Base-by-base conservation (phyloP, 2,329 filamentous ascomycete species). In the Hymenoscyphus occultus region DNA sequence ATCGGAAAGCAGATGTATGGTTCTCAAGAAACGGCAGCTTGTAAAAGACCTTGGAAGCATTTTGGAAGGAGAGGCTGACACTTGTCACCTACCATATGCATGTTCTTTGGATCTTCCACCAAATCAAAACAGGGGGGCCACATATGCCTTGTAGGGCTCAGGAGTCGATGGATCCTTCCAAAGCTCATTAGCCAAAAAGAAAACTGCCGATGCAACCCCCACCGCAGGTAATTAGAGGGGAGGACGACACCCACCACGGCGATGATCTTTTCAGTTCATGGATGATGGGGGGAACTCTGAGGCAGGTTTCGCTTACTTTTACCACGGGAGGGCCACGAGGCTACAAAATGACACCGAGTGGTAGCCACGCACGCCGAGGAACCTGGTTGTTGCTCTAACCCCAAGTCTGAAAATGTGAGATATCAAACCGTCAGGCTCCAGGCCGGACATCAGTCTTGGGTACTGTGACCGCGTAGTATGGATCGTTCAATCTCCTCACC, bases 81-180 rank as follows among this genome's bases (percentile, higher is more conserved):
- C 59, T 22, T 40, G 35, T 22, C 35, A 39, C 59, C 28, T 56
- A 39, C 31, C 51, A 58, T 22, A 28, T 9, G 35, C 58, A 28
- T 61, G 51, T 62, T 65, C 63, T 64, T 61, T 40, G 59, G 59
- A 61, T 61, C 59, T 64, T 64, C 54, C 48, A 61, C 22, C 28
- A 28, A 28, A 28, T 28, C 28, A 40, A 19, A 6, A 35, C 35
- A 35, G 35, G 35, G 48, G 48, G 48, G 57, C 62, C 42, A 42
- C 48, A 58, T 64, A 60, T 54, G 62, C 56, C 62, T 64, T 40
- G 48, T 54, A 56, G 13, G 40, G 56, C 54, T 42, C 56, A 58
- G 54, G 54, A 54, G 40, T 59, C 61, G 48, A 45, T 39, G 35
- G 58, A 39, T 54, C 28, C 28, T 28, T 28, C 28, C 28, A 54